phyloP scores from a whole-genome alignment of 768 basidiomycete genomes.

The Tremella fuciformis region DNA sequence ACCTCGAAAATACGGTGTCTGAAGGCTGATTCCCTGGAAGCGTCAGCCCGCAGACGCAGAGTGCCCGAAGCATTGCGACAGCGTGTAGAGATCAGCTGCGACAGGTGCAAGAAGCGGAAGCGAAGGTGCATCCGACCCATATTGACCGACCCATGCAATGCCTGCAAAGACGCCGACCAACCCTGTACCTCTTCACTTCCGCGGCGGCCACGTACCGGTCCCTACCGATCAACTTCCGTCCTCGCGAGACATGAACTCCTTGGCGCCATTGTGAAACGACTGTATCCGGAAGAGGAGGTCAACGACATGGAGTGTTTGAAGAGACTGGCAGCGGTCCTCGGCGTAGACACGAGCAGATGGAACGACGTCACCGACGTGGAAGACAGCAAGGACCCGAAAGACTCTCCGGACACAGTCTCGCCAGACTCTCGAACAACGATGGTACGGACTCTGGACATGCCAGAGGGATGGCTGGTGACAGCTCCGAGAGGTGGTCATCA shows the following conservation, averaged over 20 bases:
- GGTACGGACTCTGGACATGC: conserved; percentile 3
- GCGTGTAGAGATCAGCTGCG: conserved; percentile 12
- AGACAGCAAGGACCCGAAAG: no score
- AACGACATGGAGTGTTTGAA: not conserved
- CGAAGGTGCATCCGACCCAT: conserved; percentile 7
- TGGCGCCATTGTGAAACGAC: conserved; percentile 4
- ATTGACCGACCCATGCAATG: not conserved
- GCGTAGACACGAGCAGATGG: no score
- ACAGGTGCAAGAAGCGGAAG: conserved; percentile 16
- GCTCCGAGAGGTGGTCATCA: conserved; percentile 20
- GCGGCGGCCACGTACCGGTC: conserved; percentile 5
- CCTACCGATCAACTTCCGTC: not conserved
- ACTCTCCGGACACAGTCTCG: not conserved
- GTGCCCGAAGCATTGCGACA: conserved; percentile 14
- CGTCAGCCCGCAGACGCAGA: no score
- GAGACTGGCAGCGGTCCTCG: not conserved
- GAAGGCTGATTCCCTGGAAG: no score
- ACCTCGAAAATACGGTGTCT: no score
- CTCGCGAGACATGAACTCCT: not conserved
- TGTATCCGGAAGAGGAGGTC: conserved; percentile 10
- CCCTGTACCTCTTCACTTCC: conserved; percentile 11
- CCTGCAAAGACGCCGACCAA: conserved; percentile 5
- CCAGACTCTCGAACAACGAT: not conserved
- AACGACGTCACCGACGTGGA: no score
- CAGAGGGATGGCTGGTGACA: conserved; percentile 18